These are phyloP conservation scores for Lactarius pseudohatsudake DNA, from an alignment of 768 basidiomycete genomes.

Conservation along the genomic window DNA sequence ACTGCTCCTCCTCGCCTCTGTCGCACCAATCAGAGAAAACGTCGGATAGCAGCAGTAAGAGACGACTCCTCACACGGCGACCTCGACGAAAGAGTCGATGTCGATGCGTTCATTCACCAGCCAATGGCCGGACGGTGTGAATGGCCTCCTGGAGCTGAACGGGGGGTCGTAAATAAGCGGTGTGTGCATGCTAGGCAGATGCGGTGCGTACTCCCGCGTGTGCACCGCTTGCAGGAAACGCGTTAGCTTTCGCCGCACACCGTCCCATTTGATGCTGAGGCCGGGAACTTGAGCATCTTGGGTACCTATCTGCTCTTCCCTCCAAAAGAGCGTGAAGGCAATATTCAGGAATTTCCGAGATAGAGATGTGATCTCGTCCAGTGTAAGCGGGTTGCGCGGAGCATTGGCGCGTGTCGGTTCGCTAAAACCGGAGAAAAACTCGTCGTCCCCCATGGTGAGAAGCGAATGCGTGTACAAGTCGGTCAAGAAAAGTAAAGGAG, in stretches of 20 bases:
- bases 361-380: constrained; percentile 79
- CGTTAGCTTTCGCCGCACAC: constrained; percentile 73
- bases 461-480: constrained; percentile 84
- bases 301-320: constrained; percentile 47
- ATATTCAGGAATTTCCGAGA: constrained; percentile 80
- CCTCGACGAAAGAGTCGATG: constrained; percentile 74
- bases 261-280: constrained; percentile 55
- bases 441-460: constrained; percentile 93
- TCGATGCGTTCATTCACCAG: constrained; percentile 63
- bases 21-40: constrained; percentile 1
- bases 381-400: constrained; percentile 69
- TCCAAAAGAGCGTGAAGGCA: constrained; percentile 77
- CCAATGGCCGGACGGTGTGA: constrained; percentile 86
- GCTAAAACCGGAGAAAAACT: constrained; percentile 67
- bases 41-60: constrained; percentile 2
- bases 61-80: constrained; percentile 62
- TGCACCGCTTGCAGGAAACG: constrained; percentile 79
- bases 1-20: constrained; percentile 67
- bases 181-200: background rate
- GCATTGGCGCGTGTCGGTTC: constrained; percentile 31
- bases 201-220: constrained; percentile 72
- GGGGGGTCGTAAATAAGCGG: constrained; percentile 16
- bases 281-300: constrained; percentile 45
- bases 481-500: constrained; percentile 71
- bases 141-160: constrained; percentile 75